A percentile compares a stretch with the other conserved stretches of the same genome.
phyloP scores from a whole-genome alignment of 305 asterid species.

The Galium porrigens region DNA sequence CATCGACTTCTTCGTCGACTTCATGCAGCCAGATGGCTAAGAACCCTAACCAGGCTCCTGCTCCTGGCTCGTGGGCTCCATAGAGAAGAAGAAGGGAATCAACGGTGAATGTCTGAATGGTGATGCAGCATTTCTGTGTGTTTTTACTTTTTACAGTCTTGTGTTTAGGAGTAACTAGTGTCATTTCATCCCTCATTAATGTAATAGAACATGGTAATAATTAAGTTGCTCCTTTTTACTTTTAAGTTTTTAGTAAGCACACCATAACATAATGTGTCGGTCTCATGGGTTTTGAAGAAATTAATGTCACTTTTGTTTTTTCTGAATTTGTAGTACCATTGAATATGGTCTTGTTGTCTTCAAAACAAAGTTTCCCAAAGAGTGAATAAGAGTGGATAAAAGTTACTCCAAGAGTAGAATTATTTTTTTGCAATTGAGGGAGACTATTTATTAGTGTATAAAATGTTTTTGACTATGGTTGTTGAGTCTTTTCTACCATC shows the following conservation, averaged over 20 bases:
- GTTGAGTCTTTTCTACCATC: no score
- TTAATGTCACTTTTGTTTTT: background rate
- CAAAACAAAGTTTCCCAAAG: background rate
- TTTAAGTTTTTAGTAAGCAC: background rate
- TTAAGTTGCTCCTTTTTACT: background rate
- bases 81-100: slow-evolving; percentile 2
- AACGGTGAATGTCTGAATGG: no score
- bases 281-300: background rate
- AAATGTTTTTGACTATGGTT: no score
- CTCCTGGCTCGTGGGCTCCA: slow-evolving; percentile 20
- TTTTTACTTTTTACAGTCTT: background rate
- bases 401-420: background rate
- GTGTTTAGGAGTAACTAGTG: background rate
- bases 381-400: background rate
- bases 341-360: background rate
- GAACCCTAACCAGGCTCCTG: slow-evolving; percentile 14
- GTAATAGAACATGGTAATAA: slow-evolving; percentile 6
- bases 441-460: no score
- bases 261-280: background rate
- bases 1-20: slow-evolving; percentile 12
- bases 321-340: background rate
- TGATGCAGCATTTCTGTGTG: background rate
- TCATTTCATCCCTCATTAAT: background rate
- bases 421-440: background rate
- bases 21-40: slow-evolving; percentile 16